Evolutionary conservation across 768 basidiomycete species (phyloP).

Genomic region (Tephrocybe sp.): DNA sequence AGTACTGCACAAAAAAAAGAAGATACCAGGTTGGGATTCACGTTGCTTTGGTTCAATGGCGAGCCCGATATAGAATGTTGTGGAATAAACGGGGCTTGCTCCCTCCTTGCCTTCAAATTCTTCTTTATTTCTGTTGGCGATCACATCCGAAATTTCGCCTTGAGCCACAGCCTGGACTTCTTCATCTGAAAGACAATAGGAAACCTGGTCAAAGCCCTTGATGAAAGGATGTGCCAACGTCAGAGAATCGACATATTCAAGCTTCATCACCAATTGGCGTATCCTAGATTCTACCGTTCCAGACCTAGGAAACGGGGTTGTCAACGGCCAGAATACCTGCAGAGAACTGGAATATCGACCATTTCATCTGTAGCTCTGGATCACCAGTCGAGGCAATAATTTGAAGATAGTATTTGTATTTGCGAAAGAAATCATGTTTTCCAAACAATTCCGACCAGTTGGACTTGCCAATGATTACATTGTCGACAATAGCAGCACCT

Average conservation of each 20-base stretch:
- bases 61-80: conserved; percentile 97
- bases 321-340: neutral
- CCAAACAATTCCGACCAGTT: conserved; percentile 93
- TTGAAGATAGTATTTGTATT: conserved; percentile 95
- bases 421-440: conserved; percentile 96
- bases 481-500: conserved; percentile 94
- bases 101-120: conserved; percentile 77
- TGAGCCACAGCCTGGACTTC: conserved; percentile 88
- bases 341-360: conserved; percentile 48
- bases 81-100: conserved; percentile 81
- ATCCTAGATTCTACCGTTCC: conserved; percentile 98
- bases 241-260: conserved; percentile 93
- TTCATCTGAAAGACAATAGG: conserved; percentile 79
- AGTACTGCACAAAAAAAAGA: conserved; percentile 7
- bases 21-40: conserved; percentile 36
- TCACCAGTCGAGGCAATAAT: conserved; percentile 89
- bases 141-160: conserved; percentile 76
- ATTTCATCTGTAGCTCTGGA: conserved; percentile 86
- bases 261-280: conserved; percentile 95
- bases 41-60: conserved; percentile 88
- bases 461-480: conserved; percentile 79
- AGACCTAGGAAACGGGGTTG: conserved; percentile 36
- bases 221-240: conserved; percentile 92
- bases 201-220: conserved; percentile 88
- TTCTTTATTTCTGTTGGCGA: conserved; percentile 71